Conservation (phyloP, 352 stramenopile genomes). For the Phytophthora multivora region DNA sequence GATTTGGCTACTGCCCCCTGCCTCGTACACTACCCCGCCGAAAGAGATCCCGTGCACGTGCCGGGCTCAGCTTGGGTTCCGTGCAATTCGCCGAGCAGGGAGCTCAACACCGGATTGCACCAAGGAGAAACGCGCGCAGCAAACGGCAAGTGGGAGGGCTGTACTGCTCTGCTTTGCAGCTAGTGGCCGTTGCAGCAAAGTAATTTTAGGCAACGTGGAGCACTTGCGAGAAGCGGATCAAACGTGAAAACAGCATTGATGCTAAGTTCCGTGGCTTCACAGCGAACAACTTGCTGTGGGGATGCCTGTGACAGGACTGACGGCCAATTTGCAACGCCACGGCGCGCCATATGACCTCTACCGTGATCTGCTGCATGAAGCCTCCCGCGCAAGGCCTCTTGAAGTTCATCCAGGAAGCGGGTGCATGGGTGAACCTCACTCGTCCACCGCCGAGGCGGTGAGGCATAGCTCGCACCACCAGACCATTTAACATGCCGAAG, state of each 20-base stretch:
- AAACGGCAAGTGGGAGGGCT: background rate
- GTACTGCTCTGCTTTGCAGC: background rate
- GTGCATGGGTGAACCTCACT: background rate
- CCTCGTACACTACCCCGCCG: slow-evolving; percentile 7
- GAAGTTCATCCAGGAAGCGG: background rate
- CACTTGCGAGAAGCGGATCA: no score
- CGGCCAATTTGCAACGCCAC: background rate
- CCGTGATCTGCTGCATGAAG: background rate
- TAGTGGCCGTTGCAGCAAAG: no score
- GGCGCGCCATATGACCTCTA: background rate
- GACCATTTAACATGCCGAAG: no score
- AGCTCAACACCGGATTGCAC: background rate
- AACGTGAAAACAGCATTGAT: no score
- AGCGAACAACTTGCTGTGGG: no score
- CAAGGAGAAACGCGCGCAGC: slow-evolving; percentile 13
- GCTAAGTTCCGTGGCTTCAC: no score
- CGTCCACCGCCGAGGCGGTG: background rate
- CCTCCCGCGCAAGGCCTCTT: no score
- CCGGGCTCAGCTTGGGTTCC: slow-evolving; percentile 1
- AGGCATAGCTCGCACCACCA: no score
- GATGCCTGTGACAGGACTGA: no score
- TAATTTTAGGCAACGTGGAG: no score
- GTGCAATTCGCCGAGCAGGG: slow-evolving; percentile 1
- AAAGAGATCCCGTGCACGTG: slow-evolving; percentile 23
- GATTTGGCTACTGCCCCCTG: background rate